These are phyloP conservation scores for Pelargonium australe DNA, from an alignment of 441 rosid species.

Conservation along the genomic window DNA sequence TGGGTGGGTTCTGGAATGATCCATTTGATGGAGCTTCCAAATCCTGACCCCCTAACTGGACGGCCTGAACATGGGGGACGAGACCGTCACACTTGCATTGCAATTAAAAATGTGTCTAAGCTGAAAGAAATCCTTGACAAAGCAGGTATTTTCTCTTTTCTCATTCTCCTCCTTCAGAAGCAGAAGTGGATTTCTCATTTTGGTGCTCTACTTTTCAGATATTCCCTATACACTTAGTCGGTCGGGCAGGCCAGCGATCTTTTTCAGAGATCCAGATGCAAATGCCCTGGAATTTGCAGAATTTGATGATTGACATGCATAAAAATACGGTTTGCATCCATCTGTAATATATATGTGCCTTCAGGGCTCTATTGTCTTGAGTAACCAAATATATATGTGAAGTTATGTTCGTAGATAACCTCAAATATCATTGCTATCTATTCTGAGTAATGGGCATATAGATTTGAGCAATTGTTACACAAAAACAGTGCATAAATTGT, in stretches of 20 bases:
- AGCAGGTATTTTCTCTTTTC: slow-evolving; percentile 45
- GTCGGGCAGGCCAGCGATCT: slow-evolving; percentile 90
- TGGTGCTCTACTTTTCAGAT: slow-evolving; percentile 34
- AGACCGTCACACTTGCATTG: slow-evolving; percentile 87
- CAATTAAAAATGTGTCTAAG: slow-evolving; percentile 66
- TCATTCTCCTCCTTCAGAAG: neutral
- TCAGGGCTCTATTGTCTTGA: neutral
- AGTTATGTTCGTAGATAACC: slow-evolving; percentile 9
- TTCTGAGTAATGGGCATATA: neutral
- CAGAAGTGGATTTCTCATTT: neutral
- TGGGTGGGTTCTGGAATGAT: slow-evolving; percentile 99
- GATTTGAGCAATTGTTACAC: neutral
- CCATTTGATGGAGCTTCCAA: slow-evolving; percentile 95
- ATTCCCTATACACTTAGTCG: slow-evolving; percentile 71
- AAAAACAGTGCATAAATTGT: no score
- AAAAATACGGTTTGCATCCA: neutral
- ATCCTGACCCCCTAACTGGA: slow-evolving; percentile 89
- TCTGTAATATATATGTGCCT: slow-evolving; percentile 8
- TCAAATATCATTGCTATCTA: neutral
- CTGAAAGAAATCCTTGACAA: slow-evolving; percentile 66
- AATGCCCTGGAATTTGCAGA: slow-evolving; percentile 90
- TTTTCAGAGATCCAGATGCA: slow-evolving; percentile 84
- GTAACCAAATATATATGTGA: neutral
- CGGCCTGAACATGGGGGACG: slow-evolving; percentile 89
- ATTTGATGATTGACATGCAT: slow-evolving; percentile 26